These are phyloP conservation scores for Lecanicillium sp. DNA, from an alignment of 2,329 filamentous ascomycete genomes.

Conservation along the genomic window DNA sequence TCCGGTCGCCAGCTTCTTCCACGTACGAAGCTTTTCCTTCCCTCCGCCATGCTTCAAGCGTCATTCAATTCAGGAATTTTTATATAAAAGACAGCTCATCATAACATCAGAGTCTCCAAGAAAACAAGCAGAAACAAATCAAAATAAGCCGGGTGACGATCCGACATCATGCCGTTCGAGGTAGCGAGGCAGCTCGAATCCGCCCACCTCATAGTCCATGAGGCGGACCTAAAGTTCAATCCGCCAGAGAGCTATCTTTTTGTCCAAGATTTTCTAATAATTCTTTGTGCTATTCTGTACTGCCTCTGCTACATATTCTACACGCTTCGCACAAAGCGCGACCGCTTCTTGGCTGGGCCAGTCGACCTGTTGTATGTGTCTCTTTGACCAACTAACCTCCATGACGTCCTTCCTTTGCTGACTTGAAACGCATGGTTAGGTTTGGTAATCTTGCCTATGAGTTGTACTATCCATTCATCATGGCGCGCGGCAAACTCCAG, in stretches of 20 bases:
- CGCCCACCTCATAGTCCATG: slow-evolving; percentile 1
- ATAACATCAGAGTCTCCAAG: too few relatives aligned
- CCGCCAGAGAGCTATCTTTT: slow-evolving; percentile 8
- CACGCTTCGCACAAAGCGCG: slow-evolving; percentile 4
- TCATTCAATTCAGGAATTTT: too few relatives aligned
- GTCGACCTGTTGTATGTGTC: slow-evolving; percentile 3
- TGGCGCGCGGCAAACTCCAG: background rate
- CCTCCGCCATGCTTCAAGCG: too few relatives aligned
- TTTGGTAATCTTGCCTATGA: slow-evolving; percentile 8
- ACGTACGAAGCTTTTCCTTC: too few relatives aligned
- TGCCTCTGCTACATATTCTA: slow-evolving; percentile 7
- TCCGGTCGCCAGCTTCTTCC: too few relatives aligned
- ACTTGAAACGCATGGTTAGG: background rate
- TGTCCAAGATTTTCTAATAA: slow-evolving; percentile 7
- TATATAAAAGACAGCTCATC: too few relatives aligned
- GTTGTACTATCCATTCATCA: slow-evolving; percentile 5
- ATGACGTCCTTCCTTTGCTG: background rate
- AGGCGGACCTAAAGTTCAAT: background rate
- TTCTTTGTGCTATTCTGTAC: slow-evolving; percentile 5
- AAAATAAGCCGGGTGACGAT: too few relatives aligned
- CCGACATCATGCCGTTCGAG: background rate
- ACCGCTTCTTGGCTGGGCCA: slow-evolving; percentile 6
- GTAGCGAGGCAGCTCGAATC: slow-evolving; percentile 1
- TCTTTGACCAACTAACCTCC: background rate
- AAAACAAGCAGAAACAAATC: too few relatives aligned